phyloP scores from a whole-genome alignment of 352 stramenopile species.

The Aphanomyces euteiches region DNA sequence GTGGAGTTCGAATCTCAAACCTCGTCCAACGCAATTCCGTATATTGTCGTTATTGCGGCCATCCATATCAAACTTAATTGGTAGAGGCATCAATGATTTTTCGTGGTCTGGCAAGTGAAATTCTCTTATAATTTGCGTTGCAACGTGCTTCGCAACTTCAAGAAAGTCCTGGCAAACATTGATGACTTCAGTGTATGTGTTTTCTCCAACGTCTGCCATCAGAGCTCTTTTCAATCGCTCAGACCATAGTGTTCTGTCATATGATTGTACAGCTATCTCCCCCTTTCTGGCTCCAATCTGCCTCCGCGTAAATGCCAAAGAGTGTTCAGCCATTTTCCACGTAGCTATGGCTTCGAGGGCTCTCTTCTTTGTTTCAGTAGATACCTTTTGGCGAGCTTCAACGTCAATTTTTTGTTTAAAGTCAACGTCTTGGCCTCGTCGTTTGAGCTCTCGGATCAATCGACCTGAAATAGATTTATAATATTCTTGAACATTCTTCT shows the following conservation, averaged over 20 bases:
- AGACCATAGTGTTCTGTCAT: conserved; percentile 55
- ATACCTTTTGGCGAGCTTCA: not conserved
- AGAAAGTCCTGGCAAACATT: conserved; percentile 89
- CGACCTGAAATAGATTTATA: not conserved
- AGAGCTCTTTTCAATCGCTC: conserved; percentile 61
- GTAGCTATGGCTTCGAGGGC: conserved; percentile 61
- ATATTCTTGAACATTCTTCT: conserved; percentile 36
- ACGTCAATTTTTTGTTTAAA: conserved; percentile 27
- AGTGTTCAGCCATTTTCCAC: conserved; percentile 73
- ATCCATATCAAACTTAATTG: conserved; percentile 49
- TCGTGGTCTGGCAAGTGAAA: conserved; percentile 59
- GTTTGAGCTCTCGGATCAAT: conserved; percentile 40
- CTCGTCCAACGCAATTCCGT: conserved; percentile 38
- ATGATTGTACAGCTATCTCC: conserved; percentile 44
- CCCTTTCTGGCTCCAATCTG: conserved; percentile 30
- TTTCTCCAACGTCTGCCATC: conserved; percentile 38
- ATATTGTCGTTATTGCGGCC: conserved; percentile 61
- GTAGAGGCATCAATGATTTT: conserved; percentile 73
- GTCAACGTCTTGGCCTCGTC: conserved; percentile 52
- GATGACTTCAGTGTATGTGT: conserved; percentile 82
- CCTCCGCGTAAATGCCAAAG: conserved; percentile 48
- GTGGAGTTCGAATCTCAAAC: conserved; percentile 79
- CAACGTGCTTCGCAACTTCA: conserved; percentile 59
- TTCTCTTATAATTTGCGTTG: conserved; percentile 78
- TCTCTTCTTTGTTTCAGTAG: not conserved